Base-by-base conservation (phyloP, 805 yeast genomes). In the Zygosaccharomyces bisporus region DNA sequence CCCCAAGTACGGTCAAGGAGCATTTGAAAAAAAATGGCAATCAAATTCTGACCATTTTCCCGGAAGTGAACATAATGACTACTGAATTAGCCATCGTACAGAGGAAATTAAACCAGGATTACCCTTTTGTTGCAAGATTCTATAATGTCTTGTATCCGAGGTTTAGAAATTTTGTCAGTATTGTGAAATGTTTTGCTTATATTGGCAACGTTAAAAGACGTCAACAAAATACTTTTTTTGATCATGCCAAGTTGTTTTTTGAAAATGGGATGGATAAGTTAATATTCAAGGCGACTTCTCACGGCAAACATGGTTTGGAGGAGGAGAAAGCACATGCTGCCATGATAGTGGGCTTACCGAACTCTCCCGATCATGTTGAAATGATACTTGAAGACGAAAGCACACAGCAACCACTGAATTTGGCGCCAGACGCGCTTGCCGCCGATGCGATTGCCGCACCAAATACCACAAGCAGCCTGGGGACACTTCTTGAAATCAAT, bases 61-160 rank as follows among this genome's bases (percentile, higher is more conserved):
- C 97, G 0, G 97, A 90, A 63, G 96, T 86, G 4, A 85, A 84
- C 55, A 76, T 84, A 6, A 75, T 77, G 61, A 76, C 81, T 0
- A 68, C 74, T 8, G 74, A 74, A 29, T 71, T 72, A 35, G 60
- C 52, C 32, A 68, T 36, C 51, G 61, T 55, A 41, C 95, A 88
- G 49, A 68, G 72, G 31, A 70, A 73, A 23, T 71, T 80, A 48
- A 72, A 81, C 37, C 74, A 74, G 32, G 72, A 74, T 45, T 79
- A 74, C 54, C 55, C 60, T 4, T 83, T 74, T 44, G 68, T 84
- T n/a, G 86, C 91, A 0, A 64, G 61, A 12, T 71, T 84, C 14
- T 62, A 74, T 8, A 72, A 85, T 50, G 65, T 86, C 5, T 65
- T 90, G 20, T 89, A 89, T 55, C 97, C 97, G 2, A 70, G 97